Evolutionary conservation across 2,329 filamentous ascomycete genomes (phyloP).

Genomic region (Cordyceps farinosa): DNA sequence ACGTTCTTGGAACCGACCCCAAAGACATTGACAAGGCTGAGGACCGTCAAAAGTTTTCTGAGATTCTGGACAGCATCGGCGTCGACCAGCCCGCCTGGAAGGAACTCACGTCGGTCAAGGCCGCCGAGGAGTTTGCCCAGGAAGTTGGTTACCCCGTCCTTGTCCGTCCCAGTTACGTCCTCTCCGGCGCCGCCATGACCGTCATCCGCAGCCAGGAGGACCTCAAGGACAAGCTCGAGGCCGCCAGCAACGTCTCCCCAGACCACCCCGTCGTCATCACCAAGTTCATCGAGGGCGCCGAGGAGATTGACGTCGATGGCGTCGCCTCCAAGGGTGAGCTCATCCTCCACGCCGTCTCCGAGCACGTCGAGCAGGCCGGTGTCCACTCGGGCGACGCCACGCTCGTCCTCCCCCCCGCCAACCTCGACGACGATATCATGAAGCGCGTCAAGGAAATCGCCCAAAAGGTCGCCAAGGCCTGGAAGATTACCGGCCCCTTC

Average conservation of each 20-base stretch:
- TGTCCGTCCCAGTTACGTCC: conserved; percentile 90
- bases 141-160: conserved; percentile 90
- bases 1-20: conserved; percentile 88
- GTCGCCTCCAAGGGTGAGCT: conserved; percentile 84
- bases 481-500: conserved; percentile 96
- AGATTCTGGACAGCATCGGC: conserved; percentile 93
- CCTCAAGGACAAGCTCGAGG: conserved; percentile 90
- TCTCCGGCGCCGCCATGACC: conserved; percentile 97
- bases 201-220: conserved; percentile 87
- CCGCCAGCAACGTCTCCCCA: conserved; percentile 84
- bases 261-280: conserved; percentile 98
- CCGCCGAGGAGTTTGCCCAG: conserved; percentile 82
- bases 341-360: conserved; percentile 85
- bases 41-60: conserved; percentile 96
- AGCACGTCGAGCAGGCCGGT: conserved; percentile 95
- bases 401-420: conserved; percentile 81
- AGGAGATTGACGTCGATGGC: conserved; percentile 95
- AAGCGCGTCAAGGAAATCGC: conserved; percentile 92
- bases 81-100: conserved; percentile 98
- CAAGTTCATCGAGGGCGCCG: conserved; percentile 94
- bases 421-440: conserved; percentile 73
- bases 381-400: conserved; percentile 98
- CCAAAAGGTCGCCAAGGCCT: conserved; percentile 91
- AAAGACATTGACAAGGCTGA: conserved; percentile 96
- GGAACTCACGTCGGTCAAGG: conserved; percentile 84